Evolutionary conservation across 2,329 filamentous ascomycete species (phyloP).

Genomic region (Hypoxylon sp.): DNA sequence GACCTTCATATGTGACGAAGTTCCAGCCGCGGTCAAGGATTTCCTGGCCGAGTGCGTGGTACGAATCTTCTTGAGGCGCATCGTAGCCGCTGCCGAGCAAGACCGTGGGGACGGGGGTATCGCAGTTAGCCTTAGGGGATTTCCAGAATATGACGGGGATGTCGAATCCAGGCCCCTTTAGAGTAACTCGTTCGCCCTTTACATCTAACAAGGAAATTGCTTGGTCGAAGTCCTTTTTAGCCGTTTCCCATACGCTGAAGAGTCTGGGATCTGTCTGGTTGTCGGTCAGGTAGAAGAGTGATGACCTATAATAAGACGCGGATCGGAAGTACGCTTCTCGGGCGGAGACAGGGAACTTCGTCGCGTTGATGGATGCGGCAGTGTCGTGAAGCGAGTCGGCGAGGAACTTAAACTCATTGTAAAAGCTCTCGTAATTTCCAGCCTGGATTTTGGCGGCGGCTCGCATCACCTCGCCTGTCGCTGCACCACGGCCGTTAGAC

Average conservation of each 20-base stretch:
- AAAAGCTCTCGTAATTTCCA: slow-evolving; percentile 47
- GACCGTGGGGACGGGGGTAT: slow-evolving; percentile 52
- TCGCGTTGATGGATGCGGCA: slow-evolving; percentile 38
- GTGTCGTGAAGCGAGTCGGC: slow-evolving; percentile 42
- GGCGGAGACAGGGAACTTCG: slow-evolving; percentile 44
- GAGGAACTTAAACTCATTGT: slow-evolving; percentile 47
- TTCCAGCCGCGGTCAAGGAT: slow-evolving; percentile 52
- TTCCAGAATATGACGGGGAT: slow-evolving; percentile 46
- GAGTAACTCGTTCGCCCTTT: slow-evolving; percentile 55
- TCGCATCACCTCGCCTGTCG: slow-evolving; percentile 55
- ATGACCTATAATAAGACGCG: slow-evolving; percentile 59
- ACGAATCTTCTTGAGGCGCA: slow-evolving; percentile 56
- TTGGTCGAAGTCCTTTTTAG: slow-evolving; percentile 57
- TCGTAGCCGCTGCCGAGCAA: slow-evolving; percentile 57
- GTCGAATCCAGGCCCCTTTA: slow-evolving; percentile 50
- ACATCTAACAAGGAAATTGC: slow-evolving; percentile 56
- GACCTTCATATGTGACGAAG: slow-evolving; percentile 57
- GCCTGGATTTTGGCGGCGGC: slow-evolving; percentile 49
- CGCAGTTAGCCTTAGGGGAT: slow-evolving; percentile 24
- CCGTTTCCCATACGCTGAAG: slow-evolving; percentile 56
- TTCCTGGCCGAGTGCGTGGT: slow-evolving; percentile 52
- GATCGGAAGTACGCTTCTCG: slow-evolving; percentile 57
- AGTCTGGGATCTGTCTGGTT: slow-evolving; percentile 60
- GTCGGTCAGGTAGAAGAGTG: slow-evolving; percentile 60
- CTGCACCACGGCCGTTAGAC: slow-evolving; percentile 47